Evolutionary conservation across 495 filamentous ascomycete genomes (phyloP).

Genomic region (Cercophora newfieldiana): DNA sequence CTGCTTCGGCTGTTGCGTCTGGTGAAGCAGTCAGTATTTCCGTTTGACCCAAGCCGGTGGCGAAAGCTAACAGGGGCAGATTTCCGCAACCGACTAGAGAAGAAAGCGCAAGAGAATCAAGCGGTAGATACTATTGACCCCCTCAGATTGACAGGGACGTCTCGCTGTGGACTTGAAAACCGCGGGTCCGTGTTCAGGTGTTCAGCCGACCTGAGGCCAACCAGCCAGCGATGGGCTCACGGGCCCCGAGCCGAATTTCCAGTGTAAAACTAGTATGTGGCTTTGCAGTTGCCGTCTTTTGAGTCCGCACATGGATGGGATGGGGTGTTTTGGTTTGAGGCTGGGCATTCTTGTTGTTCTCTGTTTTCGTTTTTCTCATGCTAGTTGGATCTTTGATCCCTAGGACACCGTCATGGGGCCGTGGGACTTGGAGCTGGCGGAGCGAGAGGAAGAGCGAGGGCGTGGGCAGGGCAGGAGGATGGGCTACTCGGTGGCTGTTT

Average conservation of each 20-base stretch:
- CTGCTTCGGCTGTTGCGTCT: slow-evolving; percentile 25
- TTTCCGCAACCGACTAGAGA: not conserved
- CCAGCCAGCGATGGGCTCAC: not conserved
- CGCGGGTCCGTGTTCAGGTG: too few species aligned
- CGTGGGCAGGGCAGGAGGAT: not conserved
- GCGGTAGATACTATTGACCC: not conserved
- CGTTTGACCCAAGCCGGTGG: not conserved
- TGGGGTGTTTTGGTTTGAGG: slow-evolving; percentile 11
- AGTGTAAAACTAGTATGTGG: slow-evolving; percentile 22
- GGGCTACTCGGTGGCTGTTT: not conserved
- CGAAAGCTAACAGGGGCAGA: not conserved
- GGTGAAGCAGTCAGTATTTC: slow-evolving; percentile 30
- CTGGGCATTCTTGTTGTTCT: slow-evolving; percentile 7
- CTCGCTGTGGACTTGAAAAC: not conserved
- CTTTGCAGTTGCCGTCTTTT: not conserved
- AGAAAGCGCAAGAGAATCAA: not conserved
- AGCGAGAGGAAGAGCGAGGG: not conserved
- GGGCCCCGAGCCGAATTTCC: not conserved
- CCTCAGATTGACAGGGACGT: not conserved
- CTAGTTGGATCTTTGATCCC: not conserved
- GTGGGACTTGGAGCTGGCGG: not conserved
- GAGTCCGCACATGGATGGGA: slow-evolving; percentile 8
- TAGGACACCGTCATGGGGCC: not conserved
- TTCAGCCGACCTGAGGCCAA: too few species aligned
- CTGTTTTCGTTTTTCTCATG: not conserved